Evolutionary conservation across 768 basidiomycete genomes (phyloP).

Genomic region (Tylopilus felleus): DNA sequence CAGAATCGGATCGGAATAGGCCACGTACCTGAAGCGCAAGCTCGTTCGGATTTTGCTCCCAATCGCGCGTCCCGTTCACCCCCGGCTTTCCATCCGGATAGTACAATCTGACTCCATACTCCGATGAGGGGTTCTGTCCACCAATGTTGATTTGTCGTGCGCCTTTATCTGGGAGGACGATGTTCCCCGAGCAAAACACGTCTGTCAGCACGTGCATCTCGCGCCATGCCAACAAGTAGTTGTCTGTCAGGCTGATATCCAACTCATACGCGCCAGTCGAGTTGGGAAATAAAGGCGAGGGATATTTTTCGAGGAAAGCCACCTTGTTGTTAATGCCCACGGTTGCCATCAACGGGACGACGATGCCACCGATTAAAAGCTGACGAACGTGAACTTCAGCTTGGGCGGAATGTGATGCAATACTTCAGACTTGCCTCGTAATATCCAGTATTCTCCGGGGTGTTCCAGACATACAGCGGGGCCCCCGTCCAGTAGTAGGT

Average conservation of each 20-base stretch:
- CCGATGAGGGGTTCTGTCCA: slow-evolving; percentile 65
- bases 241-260: slow-evolving; percentile 53
- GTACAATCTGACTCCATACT: slow-evolving; percentile 71
- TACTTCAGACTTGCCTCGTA: slow-evolving; percentile 54
- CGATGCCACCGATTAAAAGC: slow-evolving; percentile 55
- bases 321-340: slow-evolving; percentile 81
- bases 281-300: slow-evolving; percentile 38
- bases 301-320: slow-evolving; percentile 70
- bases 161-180: slow-evolving; percentile 72
- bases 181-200: slow-evolving; percentile 73
- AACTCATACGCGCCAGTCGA: slow-evolving; percentile 79
- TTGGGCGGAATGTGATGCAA: background rate
- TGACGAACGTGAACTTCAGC: slow-evolving; percentile 18
- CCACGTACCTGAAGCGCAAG: slow-evolving; percentile 58
- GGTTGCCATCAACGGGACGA: slow-evolving; percentile 71
- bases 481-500: slow-evolving; percentile 53
- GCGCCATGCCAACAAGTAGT: slow-evolving; percentile 56
- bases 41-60: slow-evolving; percentile 67
- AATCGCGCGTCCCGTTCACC: slow-evolving; percentile 71
- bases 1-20: too few relatives aligned
- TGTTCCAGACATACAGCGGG: slow-evolving; percentile 58
- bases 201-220: slow-evolving; percentile 74
- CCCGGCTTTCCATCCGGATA: slow-evolving; percentile 66
- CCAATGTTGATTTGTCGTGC: slow-evolving; percentile 35
- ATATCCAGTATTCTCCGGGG: slow-evolving; percentile 57